Evolutionary conservation across 768 basidiomycete genomes (phyloP).

Genomic region (Russula earlei): DNA sequence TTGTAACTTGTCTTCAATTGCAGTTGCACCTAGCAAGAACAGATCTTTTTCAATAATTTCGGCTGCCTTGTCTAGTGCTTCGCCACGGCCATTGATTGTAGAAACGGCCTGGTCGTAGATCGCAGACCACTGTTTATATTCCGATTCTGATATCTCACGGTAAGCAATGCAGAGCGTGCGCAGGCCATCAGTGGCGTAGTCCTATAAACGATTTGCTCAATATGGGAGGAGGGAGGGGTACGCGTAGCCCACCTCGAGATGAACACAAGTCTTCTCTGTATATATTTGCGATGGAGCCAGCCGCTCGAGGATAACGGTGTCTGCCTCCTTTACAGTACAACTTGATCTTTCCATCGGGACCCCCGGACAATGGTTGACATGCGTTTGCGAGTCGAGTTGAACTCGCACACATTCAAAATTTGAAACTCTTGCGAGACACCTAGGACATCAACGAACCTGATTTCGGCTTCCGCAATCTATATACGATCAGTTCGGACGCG

Average conservation of each 20-base stretch:
- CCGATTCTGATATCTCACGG: constrained; percentile 83
- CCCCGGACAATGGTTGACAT: constrained; percentile 93
- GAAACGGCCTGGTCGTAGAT: constrained; percentile 89
- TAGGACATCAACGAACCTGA: constrained; percentile 78
- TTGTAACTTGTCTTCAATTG: constrained; percentile 97
- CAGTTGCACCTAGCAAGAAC: constrained; percentile 89
- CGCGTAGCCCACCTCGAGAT: constrained; percentile 68
- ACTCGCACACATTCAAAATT: constrained; percentile 95
- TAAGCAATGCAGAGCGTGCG: constrained; percentile 95
- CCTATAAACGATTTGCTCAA: constrained; percentile 36
- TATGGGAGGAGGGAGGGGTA: background rate
- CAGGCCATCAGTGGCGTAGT: constrained; percentile 94
- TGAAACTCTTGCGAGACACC: constrained; percentile 74
- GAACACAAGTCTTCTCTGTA: constrained; percentile 76
- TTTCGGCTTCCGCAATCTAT: constrained; percentile 90
- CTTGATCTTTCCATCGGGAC: constrained; percentile 86
- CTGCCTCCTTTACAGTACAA: constrained; percentile 95
- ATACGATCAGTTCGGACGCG: constrained; percentile 21
- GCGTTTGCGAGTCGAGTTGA: constrained; percentile 94
- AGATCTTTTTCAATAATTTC: constrained; percentile 95
- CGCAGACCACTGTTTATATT: constrained; percentile 80
- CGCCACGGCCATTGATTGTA: constrained; percentile 92
- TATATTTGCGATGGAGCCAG: constrained; percentile 77
- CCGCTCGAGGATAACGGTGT: constrained; percentile 93
- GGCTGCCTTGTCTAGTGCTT: constrained; percentile 89